These are phyloP conservation scores for Penstemon newberryi DNA, from an alignment of 257 asterid genomes.

Conservation along the genomic window DNA sequence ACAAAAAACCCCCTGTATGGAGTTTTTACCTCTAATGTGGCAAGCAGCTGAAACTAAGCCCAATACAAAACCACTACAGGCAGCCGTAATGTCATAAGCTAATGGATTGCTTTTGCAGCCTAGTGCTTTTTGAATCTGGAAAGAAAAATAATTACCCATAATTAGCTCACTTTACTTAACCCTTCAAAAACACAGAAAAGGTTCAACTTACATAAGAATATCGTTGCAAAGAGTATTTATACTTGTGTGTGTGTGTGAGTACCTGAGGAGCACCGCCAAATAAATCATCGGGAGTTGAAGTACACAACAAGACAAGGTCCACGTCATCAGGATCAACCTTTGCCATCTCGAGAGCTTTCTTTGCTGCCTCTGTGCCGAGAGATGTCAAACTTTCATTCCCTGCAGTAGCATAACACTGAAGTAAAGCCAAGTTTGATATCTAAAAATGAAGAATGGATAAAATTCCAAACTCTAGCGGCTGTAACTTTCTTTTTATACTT, in stretches of 20 bases:
- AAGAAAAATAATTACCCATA: not conserved
- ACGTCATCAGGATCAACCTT: conserved; percentile 72
- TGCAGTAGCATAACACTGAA: conserved; percentile 33
- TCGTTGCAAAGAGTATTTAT: not conserved
- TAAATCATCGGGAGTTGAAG: conserved; percentile 87
- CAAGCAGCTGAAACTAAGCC: conserved; percentile 96
- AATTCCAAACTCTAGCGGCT: not conserved
- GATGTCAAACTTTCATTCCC: conserved; percentile 66
- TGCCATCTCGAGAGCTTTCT: conserved; percentile 92
- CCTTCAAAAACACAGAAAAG: not conserved
- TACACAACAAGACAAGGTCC: conserved; percentile 73
- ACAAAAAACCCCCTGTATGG: not conserved
- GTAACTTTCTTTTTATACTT: not conserved
- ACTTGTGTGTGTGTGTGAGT: too few species aligned
- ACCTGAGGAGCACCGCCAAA: conserved; percentile 96
- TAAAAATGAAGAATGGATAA: not conserved
- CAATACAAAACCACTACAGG: conserved; percentile 88
- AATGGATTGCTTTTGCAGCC: conserved; percentile 90
- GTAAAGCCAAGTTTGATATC: not conserved
- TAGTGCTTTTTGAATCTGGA: conserved; percentile 84
- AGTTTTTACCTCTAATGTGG: conserved; percentile 70
- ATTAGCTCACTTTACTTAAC: too few species aligned
- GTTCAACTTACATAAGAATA: too few species aligned
- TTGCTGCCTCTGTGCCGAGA: conserved; percentile 72
- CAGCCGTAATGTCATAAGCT: conserved; percentile 92